phyloP scores from a whole-genome alignment of 805 yeast genomes.

The Cyberlindnera mycetangii region DNA sequence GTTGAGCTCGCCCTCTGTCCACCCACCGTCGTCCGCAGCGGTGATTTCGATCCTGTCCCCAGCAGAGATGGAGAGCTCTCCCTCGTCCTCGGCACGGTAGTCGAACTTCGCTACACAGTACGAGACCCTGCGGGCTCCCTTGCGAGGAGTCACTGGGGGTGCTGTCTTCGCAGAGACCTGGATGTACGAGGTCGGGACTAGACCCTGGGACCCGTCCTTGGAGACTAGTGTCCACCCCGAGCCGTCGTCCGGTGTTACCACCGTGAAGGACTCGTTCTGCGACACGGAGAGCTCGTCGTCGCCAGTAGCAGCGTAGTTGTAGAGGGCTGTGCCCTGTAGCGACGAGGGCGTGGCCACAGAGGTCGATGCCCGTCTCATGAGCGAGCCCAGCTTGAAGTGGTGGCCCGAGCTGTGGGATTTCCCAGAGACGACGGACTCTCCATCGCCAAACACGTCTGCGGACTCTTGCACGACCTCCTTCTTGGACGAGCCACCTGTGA shows the following conservation, averaged over 20 bases:
- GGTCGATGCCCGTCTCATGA: slow-evolving; percentile 20
- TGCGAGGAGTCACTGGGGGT: slow-evolving; percentile 24
- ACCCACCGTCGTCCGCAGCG: slow-evolving; percentile 80
- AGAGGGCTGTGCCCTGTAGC: slow-evolving; percentile 44
- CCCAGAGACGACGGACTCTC: slow-evolving; percentile 18
- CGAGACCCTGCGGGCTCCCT: slow-evolving; percentile 14
- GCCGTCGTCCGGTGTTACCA: slow-evolving; percentile 75
- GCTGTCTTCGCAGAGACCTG: slow-evolving; percentile 35
- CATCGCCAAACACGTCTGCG: slow-evolving; percentile 15
- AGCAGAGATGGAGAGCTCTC: slow-evolving; percentile 66
- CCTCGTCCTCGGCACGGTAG: slow-evolving; percentile 49
- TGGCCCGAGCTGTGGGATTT: slow-evolving; percentile 16
- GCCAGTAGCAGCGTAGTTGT: slow-evolving; percentile 48
- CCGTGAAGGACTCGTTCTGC: slow-evolving; percentile 58
- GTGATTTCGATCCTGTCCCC: slow-evolving; percentile 75
- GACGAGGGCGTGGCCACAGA: slow-evolving; percentile 26
- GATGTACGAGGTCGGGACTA: slow-evolving; percentile 83
- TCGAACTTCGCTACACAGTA: slow-evolving; percentile 26
- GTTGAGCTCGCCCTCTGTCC: slow-evolving; percentile 88
- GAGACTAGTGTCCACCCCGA: slow-evolving; percentile 81
- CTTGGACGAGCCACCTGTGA: slow-evolving; percentile 24
- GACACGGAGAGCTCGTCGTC: slow-evolving; percentile 67
- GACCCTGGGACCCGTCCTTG: slow-evolving; percentile 55
- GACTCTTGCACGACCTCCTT: slow-evolving; percentile 16
- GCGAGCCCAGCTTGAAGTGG: slow-evolving; percentile 21